phyloP scores from a whole-genome alignment of 2,329 filamentous ascomycete species.

The Madurella fahalii region DNA sequence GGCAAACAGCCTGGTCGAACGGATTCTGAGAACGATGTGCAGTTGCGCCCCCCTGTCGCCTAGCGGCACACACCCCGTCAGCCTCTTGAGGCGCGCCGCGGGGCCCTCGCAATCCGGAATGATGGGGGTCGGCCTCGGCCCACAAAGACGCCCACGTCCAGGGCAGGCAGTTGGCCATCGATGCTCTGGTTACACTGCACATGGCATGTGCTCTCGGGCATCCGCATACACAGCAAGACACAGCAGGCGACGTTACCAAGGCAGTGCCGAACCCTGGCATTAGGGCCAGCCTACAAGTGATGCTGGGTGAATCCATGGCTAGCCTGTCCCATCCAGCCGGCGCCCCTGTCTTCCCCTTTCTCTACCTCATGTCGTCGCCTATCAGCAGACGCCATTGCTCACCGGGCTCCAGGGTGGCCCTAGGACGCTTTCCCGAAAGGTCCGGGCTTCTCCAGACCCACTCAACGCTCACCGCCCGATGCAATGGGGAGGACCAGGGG shows the following conservation, averaged over 20 bases:
- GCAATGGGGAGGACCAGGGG: slow-evolving; percentile 12
- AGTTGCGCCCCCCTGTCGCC: background rate
- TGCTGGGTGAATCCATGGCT: background rate
- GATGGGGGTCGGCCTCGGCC: no score
- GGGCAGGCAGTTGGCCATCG: background rate
- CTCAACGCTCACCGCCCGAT: slow-evolving; percentile 23
- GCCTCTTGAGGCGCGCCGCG: no score
- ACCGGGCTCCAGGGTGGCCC: slow-evolving; percentile 12
- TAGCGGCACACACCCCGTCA: background rate
- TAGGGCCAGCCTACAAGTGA: slow-evolving; percentile 11
- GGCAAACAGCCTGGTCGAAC: background rate
- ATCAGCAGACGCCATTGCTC: slow-evolving; percentile 14
- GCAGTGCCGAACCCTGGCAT: background rate
- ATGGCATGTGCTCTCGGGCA: no score
- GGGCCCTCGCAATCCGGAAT: no score
- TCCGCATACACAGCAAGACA: no score
- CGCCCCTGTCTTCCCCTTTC: slow-evolving; percentile 9
- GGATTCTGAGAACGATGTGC: background rate
- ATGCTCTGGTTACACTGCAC: background rate
- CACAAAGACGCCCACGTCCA: no score
- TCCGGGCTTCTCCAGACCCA: slow-evolving; percentile 12
- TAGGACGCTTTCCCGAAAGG: slow-evolving; percentile 17
- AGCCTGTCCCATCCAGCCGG: slow-evolving; percentile 15
- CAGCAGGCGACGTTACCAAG: no score
- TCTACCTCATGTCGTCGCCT: slow-evolving; percentile 7